Base-by-base conservation (phyloP, 2,329 filamentous ascomycete genomes). In the Neofusicoccum kwambonambiense region DNA sequence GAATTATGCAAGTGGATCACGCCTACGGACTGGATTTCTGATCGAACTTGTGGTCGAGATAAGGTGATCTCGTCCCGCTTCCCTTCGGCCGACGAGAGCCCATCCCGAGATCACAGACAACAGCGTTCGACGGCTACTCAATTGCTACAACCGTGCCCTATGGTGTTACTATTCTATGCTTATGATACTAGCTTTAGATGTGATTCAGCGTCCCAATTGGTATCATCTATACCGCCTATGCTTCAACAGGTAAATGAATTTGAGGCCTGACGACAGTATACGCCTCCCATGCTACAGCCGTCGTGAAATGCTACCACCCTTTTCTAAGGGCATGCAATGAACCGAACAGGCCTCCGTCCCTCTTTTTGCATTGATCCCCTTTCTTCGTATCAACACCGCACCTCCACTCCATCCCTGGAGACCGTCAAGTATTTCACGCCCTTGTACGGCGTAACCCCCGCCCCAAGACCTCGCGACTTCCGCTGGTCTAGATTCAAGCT, bases 341-440 rank as follows among this genome's bases (percentile, higher is more conserved):
- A 31, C 27, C 6, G 6, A 31, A 31, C 4, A 31, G 27, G 27
- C 27, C 27, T 31, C 27, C 13, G 22, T 15, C 47, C 49, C 7
- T 4, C 27, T 2, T 17, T 12, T 49, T 27, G 7, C 19, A 11
- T 13, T 8, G 5, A 49, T 19, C 13, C 1, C 45, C 6, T 12
- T 27, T 7, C 17, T 27, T 27, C 42, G n/a, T 6, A 19, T 56
- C 51, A 68, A 64, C 80, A 82, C 65, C 80, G 73, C 57, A 78
- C 72, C 69, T 85, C 83, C 4, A 85, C 76, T 0, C 87, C 87
- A 68, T 80, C 80, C 65, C 80, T 78, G 73, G 85, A 87, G 12
- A 88, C 85, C 70, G 93, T 97, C 71, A 99, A 76, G 78, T 99
- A 99, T 79, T 99, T 99, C 69, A 99, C 95, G 1, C 95, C 95